Evolutionary conservation across 2,329 filamentous ascomycete species (phyloP).

Genomic region (Periconia sp.): DNA sequence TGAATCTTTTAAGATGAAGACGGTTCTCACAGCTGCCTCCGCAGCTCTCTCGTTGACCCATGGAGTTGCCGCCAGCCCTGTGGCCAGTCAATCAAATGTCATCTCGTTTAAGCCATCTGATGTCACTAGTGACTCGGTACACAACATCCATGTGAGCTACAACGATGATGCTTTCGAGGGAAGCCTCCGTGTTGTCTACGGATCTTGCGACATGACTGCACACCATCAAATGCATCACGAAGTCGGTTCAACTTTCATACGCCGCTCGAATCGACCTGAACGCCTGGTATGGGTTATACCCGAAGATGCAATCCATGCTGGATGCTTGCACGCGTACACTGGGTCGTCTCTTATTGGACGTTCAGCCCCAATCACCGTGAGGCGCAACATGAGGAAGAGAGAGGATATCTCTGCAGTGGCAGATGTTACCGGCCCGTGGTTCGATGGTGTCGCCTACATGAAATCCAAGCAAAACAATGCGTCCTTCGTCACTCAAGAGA

Average conservation of each 20-base stretch:
- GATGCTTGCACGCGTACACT: constrained; percentile 51
- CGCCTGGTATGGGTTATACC: constrained; percentile 54
- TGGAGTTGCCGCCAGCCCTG: not conserved
- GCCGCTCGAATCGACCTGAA: constrained; percentile 42
- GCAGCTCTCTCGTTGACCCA: constrained; percentile 23
- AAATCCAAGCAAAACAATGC: constrained; percentile 56
- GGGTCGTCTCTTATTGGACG: constrained; percentile 44
- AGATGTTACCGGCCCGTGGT: constrained; percentile 63
- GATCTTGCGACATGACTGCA: constrained; percentile 44
- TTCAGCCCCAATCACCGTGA: constrained; percentile 44
- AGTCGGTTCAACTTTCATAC: constrained; percentile 42
- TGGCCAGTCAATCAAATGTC: constrained; percentile 22
- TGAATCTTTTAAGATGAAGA: constrained; percentile 25
- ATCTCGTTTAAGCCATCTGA: constrained; percentile 36
- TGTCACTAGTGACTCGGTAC: constrained; percentile 46
- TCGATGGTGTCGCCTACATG: constrained; percentile 64
- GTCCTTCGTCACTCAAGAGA: constrained; percentile 56
- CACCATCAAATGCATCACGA: constrained; percentile 47
- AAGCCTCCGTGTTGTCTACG: constrained; percentile 49
- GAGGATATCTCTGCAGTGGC: constrained; percentile 52
- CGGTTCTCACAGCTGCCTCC: constrained; percentile 27
- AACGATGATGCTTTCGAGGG: constrained; percentile 45
- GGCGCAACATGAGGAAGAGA: constrained; percentile 37
- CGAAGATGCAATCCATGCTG: constrained; percentile 39
- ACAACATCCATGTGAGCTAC: constrained; percentile 54